phyloP scores from a whole-genome alignment of 2,329 filamentous ascomycete species.

The Arthrobotrys megalospora region DNA sequence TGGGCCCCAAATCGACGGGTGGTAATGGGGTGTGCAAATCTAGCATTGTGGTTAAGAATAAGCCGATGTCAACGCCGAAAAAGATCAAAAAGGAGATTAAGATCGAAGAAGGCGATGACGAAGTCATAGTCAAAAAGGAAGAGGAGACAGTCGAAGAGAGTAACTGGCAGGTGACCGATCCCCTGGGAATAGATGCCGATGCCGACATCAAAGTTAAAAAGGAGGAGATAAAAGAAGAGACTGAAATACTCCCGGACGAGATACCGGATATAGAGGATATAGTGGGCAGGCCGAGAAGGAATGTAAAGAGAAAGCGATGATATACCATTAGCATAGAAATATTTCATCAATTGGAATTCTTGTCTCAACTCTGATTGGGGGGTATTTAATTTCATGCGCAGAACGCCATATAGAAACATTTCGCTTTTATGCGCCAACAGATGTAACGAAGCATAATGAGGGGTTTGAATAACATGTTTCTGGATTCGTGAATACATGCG shows the following conservation, averaged over 20 bases:
- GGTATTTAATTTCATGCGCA: conserved; percentile 33
- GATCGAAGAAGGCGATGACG: conserved; percentile 63
- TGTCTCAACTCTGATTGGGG: conserved; percentile 6
- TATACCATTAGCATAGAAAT: conserved; percentile 6
- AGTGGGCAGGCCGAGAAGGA: conserved; percentile 49
- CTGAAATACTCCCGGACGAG: conserved; percentile 15
- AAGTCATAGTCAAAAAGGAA: conserved; percentile 63
- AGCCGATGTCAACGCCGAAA: conserved; percentile 65
- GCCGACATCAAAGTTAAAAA: conserved; percentile 67
- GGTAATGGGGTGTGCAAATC: conserved; percentile 81
- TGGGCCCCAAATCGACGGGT: conserved; percentile 71
- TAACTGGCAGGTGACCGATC: conserved; percentile 62
- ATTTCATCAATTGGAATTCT: background rate
- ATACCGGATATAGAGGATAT: conserved; percentile 58
- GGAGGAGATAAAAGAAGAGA: conserved; percentile 64
- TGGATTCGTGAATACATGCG: conserved; percentile 4
- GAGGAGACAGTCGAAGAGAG: conserved; percentile 66
- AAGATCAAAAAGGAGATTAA: conserved; percentile 65
- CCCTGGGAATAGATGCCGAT: conserved; percentile 63
- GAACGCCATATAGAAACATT: conserved; percentile 38
- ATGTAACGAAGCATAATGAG: conserved; percentile 9
- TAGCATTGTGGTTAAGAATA: conserved; percentile 76
- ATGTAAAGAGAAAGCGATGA: conserved; percentile 52
- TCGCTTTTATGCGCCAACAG: conserved; percentile 53
- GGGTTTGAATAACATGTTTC: background rate